Evolutionary conservation across 2,329 filamentous ascomycete species (phyloP), one percentile per base, ranked within the genome.

Genomic region (Xylariomycetidae sp.): DNA sequence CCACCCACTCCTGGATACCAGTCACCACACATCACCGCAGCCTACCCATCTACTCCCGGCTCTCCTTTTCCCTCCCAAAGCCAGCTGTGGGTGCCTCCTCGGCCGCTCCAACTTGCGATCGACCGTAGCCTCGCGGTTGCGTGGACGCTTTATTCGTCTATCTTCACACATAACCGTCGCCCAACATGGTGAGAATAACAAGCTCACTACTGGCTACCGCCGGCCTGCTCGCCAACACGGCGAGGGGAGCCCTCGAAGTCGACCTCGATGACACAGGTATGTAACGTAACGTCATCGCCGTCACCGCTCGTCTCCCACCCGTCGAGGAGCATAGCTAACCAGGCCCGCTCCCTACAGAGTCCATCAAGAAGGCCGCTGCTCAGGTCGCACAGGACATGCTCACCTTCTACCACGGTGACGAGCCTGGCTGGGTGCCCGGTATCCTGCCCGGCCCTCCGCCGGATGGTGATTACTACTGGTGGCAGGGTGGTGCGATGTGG

Each of bases 401-500:
- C 54, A 47, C 60, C 10, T 67, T 66, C 46, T 75, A 74, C 53
- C 57, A 65, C 23, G 70, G 70, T 37, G 70, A 74, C 44, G 47
- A 62, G 37, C 58, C 67, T 1, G 72, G 72, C 34, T 58, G 64
- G 49, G 70, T 67, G 12, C 72, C 73, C 6, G 74, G 74, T 20
- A 76, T 75, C 45, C 55, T 77, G 9, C 72, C 73, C 1, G 73
- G 72, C 0, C 74, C 74, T 34, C 73, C 73, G 9, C 44, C 63
- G 23, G 56, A 58, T 43, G 72, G 72, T 43, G 65, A 72, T 40
- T 82, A 81, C 54, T 85, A 84, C 65, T 86, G 81, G 81, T 86
- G 81, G 81, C 76, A 85, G 53, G 76, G 76, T 5, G 75, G 77
- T 32, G 75, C 77, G 10, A 67, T 86, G 60, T 82, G 82, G 68